These are phyloP conservation scores for Naganishia kalamii DNA, from an alignment of 768 basidiomycete species.

Conservation along the genomic window DNA sequence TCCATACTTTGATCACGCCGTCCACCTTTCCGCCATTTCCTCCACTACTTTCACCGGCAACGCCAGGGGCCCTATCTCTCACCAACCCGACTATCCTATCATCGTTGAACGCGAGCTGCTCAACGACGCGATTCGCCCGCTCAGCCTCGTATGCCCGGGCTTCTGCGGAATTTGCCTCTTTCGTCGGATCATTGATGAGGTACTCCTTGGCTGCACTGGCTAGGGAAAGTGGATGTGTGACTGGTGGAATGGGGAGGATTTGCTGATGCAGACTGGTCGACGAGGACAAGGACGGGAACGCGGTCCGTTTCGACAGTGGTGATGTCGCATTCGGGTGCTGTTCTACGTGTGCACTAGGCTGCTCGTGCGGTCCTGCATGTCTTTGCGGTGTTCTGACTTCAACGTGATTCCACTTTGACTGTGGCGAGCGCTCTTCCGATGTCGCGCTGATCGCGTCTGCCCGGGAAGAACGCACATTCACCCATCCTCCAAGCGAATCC, in stretches of 20 bases:
- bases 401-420: constrained; percentile 27
- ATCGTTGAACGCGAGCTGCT: constrained; percentile 41
- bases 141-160: constrained; percentile 25
- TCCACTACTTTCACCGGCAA: neutral
- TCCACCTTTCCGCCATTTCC: neutral
- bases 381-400: constrained; percentile 34
- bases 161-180: neutral
- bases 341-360: neutral
- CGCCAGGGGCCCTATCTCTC: neutral
- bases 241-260: constrained; percentile 20
- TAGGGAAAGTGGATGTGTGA: constrained; percentile 42
- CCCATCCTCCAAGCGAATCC: constrained; percentile 2
- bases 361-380: neutral
- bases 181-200: constrained; percentile 29
- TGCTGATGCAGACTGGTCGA: neutral
- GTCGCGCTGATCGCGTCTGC: neutral
- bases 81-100: constrained; percentile 46
- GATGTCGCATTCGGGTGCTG: neutral
- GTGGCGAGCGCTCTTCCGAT: neutral
- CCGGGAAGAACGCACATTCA: neutral
- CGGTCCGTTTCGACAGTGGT: constrained; percentile 25
- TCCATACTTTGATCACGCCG: constrained; percentile 22
- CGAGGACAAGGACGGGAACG: constrained; percentile 23
- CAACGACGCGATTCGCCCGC: neutral
- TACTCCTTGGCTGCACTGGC: constrained; percentile 38